Base-by-base conservation (phyloP, 257 asterid genomes). In the Phtheirospermum japonicum region DNA sequence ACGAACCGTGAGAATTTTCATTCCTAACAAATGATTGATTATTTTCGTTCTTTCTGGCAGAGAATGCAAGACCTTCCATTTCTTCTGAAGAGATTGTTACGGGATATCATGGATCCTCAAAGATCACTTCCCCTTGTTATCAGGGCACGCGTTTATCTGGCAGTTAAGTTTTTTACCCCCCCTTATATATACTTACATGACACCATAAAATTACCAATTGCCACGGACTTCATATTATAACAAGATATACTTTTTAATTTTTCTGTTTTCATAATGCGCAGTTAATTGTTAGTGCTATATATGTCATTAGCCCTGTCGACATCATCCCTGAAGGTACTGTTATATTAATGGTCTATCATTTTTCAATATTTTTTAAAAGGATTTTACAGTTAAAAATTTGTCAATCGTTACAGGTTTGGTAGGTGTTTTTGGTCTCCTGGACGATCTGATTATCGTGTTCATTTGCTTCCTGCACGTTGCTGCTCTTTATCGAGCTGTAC, bases 11-110 rank as follows among this genome's bases (percentile, higher is more conserved):
- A 23, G 7, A 20, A 43, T 10, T 62, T n/a, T 39, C 36, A 49
- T 53, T 70, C 19, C 71, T 67, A 55, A 56, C 34, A 61, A 33
- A 46, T 49, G 51, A 26, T 6, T 11, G 1, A 36, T 73, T 16
- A 49, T 39, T 20, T 28, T 2, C 18, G 28, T 68, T 69, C 34
- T 66, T 69, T 70, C 71, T 73, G 74, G 63, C 97, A 93, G 99
- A 83, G 88, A 77, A 70, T 87, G 84, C 97, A 67, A 81, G 99
- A 93, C 76, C 91, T 93, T 59, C 97, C 99, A 19, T 89, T 93
- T 77, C 97, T 93, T 66, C 88, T 93, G 67, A 81, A 76, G 86
- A 87, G 99, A 67, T 74, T 89, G 76, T 49, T 78, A 39, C 89
- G 93, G 48, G 97, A 93, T 68, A 79, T 89, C 61, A 75, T 73